Evolutionary conservation across 2,329 filamentous ascomycete genomes (phyloP), one percentile per base, ranked within the genome.

Genomic region (Lecanicillium sp.): DNA sequence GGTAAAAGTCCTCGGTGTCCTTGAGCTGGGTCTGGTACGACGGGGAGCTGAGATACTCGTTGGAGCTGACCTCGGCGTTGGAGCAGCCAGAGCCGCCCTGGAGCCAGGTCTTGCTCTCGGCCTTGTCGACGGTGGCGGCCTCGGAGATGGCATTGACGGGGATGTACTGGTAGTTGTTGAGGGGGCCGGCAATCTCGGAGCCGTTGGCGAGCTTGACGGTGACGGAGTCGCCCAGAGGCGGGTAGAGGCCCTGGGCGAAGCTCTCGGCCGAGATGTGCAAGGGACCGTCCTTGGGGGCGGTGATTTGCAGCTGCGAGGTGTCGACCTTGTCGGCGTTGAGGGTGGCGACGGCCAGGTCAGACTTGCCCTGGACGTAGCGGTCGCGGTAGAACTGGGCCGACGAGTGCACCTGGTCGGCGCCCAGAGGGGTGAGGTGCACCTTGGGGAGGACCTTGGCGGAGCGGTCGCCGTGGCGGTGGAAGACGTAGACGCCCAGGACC

Each of bases 401-500:
- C 33, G 71, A 68, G 61, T 78, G 82, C 49, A 88, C 79, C 65
- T 96, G 71, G 34, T 73, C 65, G 55, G 89, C 87, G 22, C 89
- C 89, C 37, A 95, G 72, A 43, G 82, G 72, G 11, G 89, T 95
- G 57, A 96, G 64, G 48, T 74, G 72, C 19, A 85, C 78, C 11
- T 84, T 83, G 33, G 79, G 69, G 46, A 77, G 78, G 14, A 77
- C 69, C 66, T 94, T 95, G 46, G 86, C 66, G 1, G 87, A 90
- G 40, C 89, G 79, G 61, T 96, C 89, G 42, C 89, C 89, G 65
- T 96, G 89, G 33, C 89, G 84, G 50, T 87, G 79, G 69, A 94
- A 94, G 61, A 95, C 79, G 61, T 89, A 92, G 33, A 82, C 79
- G 37, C 87, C 88, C 13, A 94, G 71, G 19, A 92, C 70, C 1